phyloP scores from a whole-genome alignment of 257 asterid genomes.

The Plectranthus barbatus region DNA sequence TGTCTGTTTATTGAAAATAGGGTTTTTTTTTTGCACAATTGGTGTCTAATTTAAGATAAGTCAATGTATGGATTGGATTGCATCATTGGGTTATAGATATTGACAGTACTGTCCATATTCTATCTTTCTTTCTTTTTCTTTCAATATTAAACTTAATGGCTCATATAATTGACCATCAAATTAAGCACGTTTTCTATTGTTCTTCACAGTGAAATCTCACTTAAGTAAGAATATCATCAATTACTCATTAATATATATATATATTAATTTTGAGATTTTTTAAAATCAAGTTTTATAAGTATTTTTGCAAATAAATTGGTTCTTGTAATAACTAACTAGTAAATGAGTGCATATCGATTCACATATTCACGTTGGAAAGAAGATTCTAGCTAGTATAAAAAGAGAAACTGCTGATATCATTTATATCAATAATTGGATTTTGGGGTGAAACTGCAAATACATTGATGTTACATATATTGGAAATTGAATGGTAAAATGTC shows the following conservation, averaged over 20 bases:
- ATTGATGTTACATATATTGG: not conserved
- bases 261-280: no score
- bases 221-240: not conserved
- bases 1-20: not conserved
- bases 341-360: no score
- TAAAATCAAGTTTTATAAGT: no score
- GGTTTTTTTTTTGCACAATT: not conserved
- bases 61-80: not conserved
- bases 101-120: no score
- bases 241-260: no score
- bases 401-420: no score
- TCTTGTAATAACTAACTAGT: no score
- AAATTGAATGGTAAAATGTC: constrained; percentile 2
- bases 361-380: no score
- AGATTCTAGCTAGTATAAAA: no score
- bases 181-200: constrained; percentile 13
- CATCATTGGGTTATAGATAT: not conserved
- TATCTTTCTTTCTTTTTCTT: not conserved
- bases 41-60: not conserved
- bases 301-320: no score
- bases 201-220: not conserved
- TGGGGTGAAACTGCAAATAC: no score
- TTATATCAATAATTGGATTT: no score
- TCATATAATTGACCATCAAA: not conserved
- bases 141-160: not conserved